Conservation (phyloP, 2,329 filamentous ascomycete species). For the Venturiaceae sp. region DNA sequence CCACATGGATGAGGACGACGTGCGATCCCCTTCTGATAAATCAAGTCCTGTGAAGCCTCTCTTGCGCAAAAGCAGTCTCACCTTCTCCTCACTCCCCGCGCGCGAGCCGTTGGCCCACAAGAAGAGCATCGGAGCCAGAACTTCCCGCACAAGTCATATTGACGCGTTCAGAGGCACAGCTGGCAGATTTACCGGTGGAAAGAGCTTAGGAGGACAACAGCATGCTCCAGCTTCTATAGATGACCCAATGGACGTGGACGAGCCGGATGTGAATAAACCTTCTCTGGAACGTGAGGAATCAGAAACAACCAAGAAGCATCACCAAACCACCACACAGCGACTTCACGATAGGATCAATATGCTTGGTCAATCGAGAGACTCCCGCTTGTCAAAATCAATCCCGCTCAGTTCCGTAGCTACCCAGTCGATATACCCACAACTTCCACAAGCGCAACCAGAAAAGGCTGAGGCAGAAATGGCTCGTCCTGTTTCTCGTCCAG, state of each 20-base stretch:
- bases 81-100: conserved; percentile 85
- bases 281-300: conserved; percentile 33
- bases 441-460: conserved; percentile 1
- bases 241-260: conserved; percentile 39
- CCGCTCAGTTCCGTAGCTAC: not conserved
- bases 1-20: conserved; percentile 37
- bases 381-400: conserved; percentile 21
- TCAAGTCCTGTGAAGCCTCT: conserved; percentile 68
- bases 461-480: not conserved
- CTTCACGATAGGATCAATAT: conserved; percentile 87
- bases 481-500: not conserved
- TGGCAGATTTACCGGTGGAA: conserved; percentile 60
- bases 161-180: conserved; percentile 50
- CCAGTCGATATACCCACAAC: conserved; percentile 7
- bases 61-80: conserved; percentile 88
- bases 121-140: conserved; percentile 65
- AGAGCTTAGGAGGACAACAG: conserved; percentile 48
- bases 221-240: conserved; percentile 14
- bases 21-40: conserved; percentile 54
- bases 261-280: conserved; percentile 27
- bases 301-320: conserved; percentile 52
- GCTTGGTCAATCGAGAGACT: conserved; percentile 46
- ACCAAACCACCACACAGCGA: conserved; percentile 86
- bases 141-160: conserved; percentile 69
- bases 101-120: conserved; percentile 78